phyloP scores from a whole-genome alignment of 1,139 yeast species.

The Wickerhamomyces sp. region DNA sequence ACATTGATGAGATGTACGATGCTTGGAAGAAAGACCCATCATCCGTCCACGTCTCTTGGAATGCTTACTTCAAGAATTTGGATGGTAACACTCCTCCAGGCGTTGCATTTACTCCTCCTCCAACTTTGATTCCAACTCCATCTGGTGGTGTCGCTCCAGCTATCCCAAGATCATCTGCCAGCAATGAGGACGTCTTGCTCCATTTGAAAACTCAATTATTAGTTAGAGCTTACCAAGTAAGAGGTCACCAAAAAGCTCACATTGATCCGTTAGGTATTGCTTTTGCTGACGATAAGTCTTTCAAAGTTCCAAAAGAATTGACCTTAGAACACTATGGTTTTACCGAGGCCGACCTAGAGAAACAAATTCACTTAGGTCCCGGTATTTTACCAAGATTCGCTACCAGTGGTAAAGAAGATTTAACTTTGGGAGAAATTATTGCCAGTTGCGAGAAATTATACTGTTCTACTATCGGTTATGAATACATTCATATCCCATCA shows the following conservation, averaged over 20 bases:
- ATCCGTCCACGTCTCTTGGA: constrained; percentile 95
- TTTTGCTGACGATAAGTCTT: constrained; percentile 60
- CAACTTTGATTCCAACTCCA: constrained; percentile 65
- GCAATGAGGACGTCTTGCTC: constrained; percentile 49
- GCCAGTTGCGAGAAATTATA: constrained; percentile 77
- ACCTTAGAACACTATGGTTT: constrained; percentile 90
- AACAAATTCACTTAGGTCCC: constrained; percentile 88
- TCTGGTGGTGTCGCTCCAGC: constrained; percentile 50
- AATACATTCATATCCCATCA: constrained; percentile 95
- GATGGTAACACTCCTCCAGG: constrained; percentile 64
- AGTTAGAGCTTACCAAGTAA: constrained; percentile 97
- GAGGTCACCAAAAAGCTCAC: constrained; percentile 95
- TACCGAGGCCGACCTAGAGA: constrained; percentile 77
- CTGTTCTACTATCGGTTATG: constrained; percentile 88
- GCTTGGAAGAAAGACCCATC: constrained; percentile 91
- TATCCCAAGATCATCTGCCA: constrained; percentile 40
- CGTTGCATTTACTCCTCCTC: constrained; percentile 85
- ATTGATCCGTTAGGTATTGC: constrained; percentile 92
- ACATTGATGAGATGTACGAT: constrained; percentile 95
- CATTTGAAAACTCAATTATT: constrained; percentile 94
- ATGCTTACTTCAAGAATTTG: constrained; percentile 88
- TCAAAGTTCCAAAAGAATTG: constrained; percentile 71
- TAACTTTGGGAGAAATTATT: constrained; percentile 76
- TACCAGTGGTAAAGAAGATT: constrained; percentile 53
- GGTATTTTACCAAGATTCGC: constrained; percentile 95